Percentiles rank a stretch among this genome's conserved stretches.
phyloP scores from a whole-genome alignment of 148 eudicot species.

The Vaccinium macrocarpon region DNA sequence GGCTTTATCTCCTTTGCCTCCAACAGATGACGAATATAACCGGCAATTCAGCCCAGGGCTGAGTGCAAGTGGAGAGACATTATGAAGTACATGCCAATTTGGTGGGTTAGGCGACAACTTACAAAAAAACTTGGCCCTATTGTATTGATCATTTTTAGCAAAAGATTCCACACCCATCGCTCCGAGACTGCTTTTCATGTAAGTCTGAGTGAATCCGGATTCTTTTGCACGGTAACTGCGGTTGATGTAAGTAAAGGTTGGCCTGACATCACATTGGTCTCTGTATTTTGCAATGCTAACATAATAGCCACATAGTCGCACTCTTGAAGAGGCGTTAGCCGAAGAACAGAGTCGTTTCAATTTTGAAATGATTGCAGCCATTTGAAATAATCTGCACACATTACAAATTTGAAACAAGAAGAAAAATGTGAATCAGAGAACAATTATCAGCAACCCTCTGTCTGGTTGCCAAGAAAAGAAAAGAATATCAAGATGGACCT shows the following conservation, averaged over 20 bases:
- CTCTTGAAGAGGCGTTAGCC: slow-evolving; percentile 16
- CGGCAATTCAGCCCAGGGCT: slow-evolving; percentile 33
- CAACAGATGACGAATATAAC: slow-evolving; percentile 42
- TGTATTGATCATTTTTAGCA: slow-evolving; percentile 18
- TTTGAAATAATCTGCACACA: neutral
- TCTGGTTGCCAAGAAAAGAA: neutral
- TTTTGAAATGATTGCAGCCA: slow-evolving; percentile 11
- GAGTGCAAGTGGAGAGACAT: slow-evolving; percentile 29
- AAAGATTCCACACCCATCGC: slow-evolving; percentile 12
- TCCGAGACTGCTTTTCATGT: neutral
- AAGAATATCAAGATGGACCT: neutral
- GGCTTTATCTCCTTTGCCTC: slow-evolving; percentile 40
- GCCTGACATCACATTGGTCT: slow-evolving; percentile 28
- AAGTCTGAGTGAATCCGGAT: slow-evolving; percentile 13
- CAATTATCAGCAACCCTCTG: neutral
- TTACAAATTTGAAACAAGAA: neutral
- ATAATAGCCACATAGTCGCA: slow-evolving; percentile 3
- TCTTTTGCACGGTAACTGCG: slow-evolving; percentile 30
- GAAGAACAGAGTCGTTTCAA: slow-evolving; percentile 36
- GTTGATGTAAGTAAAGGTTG: slow-evolving; percentile 26
- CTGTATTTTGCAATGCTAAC: neutral
- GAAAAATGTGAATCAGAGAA: neutral
- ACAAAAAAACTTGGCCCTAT: slow-evolving; percentile 21
- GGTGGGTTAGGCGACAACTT: neutral
- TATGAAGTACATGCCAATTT: slow-evolving; percentile 17